Evolutionary conservation across 352 stramenopile species (phyloP), one percentile per base, ranked within the genome.

Genomic region (Pythium folliculosum): DNA sequence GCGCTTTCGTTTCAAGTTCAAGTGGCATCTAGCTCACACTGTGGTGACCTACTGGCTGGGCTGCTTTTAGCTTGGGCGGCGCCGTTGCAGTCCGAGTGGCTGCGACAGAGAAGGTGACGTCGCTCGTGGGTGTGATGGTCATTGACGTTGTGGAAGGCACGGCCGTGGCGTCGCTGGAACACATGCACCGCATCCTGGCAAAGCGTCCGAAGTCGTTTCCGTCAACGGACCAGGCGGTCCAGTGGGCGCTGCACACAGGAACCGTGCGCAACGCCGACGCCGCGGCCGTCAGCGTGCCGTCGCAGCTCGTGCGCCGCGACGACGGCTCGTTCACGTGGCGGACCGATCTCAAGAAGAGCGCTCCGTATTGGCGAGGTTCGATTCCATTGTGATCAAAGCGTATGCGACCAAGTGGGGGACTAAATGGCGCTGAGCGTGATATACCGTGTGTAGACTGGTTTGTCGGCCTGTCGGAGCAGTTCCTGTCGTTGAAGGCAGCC

Each of bases 61-160:
- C n/a, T n/a, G n/a, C n/a, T n/a, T n/a, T n/a, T 49, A 49, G 89
- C 77, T 72, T 97, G 68, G 88, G 90, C 13, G 90, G 89, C 22
- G 88, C 88, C 19, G 74, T 97, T 5, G 89, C 82, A 14, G 88
- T 96, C 30, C 84, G 88, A 17, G 84, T 93, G 16, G 84, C 80
- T 1, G 82, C 80, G 1, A 81, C 80, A 6, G 69, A 80, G 30
- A 75, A 84, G 25, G 75, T 95, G 23, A 55, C 68, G 17, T 89
- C 83, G 3, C 71, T 97, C 12, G 80, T 85, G 13, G 90, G 90
- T 17, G 77, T 95, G 3, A 91, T 97, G 77, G 88, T 97, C 40
- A 86, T 97, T 48, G 90, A 97, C 65, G 90, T 97, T 9, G 90
- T 97, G 10, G 90, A 97, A 59, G 88, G 88, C 49, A 96, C 90